Conservation (phyloP, 108 stramenopile species). For the Seminavis robusta region DNA sequence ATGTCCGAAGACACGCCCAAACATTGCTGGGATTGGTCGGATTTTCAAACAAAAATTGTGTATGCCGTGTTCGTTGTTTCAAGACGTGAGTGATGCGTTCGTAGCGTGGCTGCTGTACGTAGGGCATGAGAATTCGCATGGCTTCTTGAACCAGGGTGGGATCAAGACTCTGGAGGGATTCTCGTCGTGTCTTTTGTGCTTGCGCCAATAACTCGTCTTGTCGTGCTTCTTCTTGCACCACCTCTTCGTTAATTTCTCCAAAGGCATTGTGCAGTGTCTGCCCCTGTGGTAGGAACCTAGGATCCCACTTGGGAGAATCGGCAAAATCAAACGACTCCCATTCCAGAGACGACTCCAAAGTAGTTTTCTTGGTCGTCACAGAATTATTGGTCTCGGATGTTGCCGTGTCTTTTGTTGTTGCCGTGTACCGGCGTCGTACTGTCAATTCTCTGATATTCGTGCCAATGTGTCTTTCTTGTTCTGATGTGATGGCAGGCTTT, state of each 20-base stretch:
- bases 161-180: slow-evolving; percentile 20
- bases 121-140: slow-evolving; percentile 34
- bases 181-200: slow-evolving; percentile 5
- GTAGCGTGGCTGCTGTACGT: slow-evolving; percentile 43
- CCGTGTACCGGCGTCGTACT: too few relatives aligned
- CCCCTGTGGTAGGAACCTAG: slow-evolving; percentile 17
- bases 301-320: slow-evolving; percentile 38
- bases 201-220: slow-evolving; percentile 18
- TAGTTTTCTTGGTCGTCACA: background rate
- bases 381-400: too few relatives aligned
- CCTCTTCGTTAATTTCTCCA: slow-evolving; percentile 4
- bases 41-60: slow-evolving; percentile 89
- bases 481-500: too few relatives aligned
- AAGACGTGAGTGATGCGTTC: slow-evolving; percentile 61
- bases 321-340: slow-evolving; percentile 54
- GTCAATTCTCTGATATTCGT: too few relatives aligned
- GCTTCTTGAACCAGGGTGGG: slow-evolving; percentile 19
- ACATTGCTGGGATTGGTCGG: slow-evolving; percentile 92
- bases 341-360: slow-evolving; percentile 11
- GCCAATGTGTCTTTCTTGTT: too few relatives aligned
- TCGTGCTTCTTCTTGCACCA: slow-evolving; percentile 17
- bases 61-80: slow-evolving; percentile 51
- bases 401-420: too few relatives aligned
- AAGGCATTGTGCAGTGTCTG: slow-evolving; percentile 2
- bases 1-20: slow-evolving; percentile 90